These are phyloP conservation scores for Penicillium canariense DNA, from an alignment of 495 filamentous ascomycete species.

Conservation along the genomic window DNA sequence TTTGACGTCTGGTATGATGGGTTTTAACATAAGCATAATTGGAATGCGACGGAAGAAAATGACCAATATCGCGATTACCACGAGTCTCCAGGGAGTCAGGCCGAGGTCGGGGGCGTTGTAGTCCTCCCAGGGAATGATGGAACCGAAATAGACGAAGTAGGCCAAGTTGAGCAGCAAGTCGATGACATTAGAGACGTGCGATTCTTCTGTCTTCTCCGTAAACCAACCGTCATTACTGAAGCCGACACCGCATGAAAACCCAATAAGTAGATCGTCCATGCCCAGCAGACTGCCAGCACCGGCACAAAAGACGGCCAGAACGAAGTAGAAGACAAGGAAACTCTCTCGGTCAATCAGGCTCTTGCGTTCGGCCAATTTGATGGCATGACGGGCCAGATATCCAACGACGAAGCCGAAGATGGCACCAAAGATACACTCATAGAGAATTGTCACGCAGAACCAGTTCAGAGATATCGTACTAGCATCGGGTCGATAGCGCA, in stretches of 20 bases:
- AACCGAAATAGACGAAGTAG: conserved; percentile 96
- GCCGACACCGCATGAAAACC: conserved; percentile 91
- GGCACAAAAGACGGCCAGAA: conserved; percentile 92
- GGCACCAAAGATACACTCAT: conserved; percentile 93
- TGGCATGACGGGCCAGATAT: conserved; percentile 83
- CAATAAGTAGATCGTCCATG: conserved; percentile 93
- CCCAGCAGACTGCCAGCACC: conserved; percentile 91
- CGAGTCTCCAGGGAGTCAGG: conserved; percentile 79
- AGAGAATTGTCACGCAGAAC: conserved; percentile 87
- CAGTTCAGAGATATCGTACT: conserved; percentile 75
- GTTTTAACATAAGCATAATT: conserved; percentile 89
- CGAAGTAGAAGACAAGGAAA: conserved; percentile 98
- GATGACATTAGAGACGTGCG: conserved; percentile 98
- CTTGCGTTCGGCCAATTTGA: conserved; percentile 82
- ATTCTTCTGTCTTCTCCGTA: conserved; percentile 95
- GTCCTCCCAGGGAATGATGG: conserved; percentile 91
- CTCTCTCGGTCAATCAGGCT: conserved; percentile 93
- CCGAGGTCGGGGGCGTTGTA: conserved; percentile 73
- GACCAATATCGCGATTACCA: conserved; percentile 86
- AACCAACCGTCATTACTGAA: conserved; percentile 99
- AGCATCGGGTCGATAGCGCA: conserved; percentile 69
- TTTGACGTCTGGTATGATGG: conserved; percentile 93
- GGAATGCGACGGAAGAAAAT: conserved; percentile 96
- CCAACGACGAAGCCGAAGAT: conserved; percentile 86
- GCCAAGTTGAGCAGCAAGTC: conserved; percentile 95